Conservation (phyloP, 768 basidiomycete species). For the Rhodocollybia butyracea region DNA sequence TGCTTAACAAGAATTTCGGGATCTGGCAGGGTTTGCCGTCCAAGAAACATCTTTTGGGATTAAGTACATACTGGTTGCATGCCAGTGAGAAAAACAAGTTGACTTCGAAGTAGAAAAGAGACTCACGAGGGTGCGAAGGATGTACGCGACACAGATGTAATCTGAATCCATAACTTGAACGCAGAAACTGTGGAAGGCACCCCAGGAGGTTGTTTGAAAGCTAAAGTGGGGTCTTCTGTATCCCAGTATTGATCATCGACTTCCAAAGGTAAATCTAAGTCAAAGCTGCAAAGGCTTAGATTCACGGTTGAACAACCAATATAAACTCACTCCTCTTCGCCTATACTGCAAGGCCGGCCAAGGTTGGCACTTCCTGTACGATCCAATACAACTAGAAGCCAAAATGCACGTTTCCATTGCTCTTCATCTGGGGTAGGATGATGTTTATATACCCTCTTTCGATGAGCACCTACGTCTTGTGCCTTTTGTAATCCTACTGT, state of each 20-base stretch:
- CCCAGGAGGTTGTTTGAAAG: slow-evolving; percentile 66
- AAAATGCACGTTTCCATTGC: slow-evolving; percentile 78
- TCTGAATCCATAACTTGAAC: slow-evolving; percentile 63
- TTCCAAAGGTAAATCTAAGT: slow-evolving; percentile 77
- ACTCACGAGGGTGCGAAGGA: slow-evolving; percentile 61
- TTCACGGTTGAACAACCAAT: not conserved
- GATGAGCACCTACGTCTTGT: slow-evolving; percentile 76
- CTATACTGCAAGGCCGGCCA: slow-evolving; percentile 53
- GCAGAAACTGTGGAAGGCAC: slow-evolving; percentile 54
- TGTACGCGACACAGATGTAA: slow-evolving; percentile 71
- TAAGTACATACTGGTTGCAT: slow-evolving; percentile 62
- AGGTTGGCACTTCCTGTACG: slow-evolving; percentile 49
- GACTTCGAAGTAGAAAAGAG: not conserved
- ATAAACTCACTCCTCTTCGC: slow-evolving; percentile 63
- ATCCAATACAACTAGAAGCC: slow-evolving; percentile 63
- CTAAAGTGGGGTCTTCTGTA: slow-evolving; percentile 36
- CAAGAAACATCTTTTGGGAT: slow-evolving; percentile 58
- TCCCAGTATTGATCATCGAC: slow-evolving; percentile 85
- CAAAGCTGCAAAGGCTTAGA: slow-evolving; percentile 54
- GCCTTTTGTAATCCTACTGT: slow-evolving; percentile 59
- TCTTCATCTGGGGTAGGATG: slow-evolving; percentile 56
- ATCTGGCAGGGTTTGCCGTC: slow-evolving; percentile 50
- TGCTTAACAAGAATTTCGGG: slow-evolving; percentile 60
- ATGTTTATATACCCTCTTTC: slow-evolving; percentile 51
- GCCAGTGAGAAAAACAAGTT: not conserved